Evolutionary conservation across 306 rosid species (phyloP).

Genomic region (Dalbergia oliveri): DNA sequence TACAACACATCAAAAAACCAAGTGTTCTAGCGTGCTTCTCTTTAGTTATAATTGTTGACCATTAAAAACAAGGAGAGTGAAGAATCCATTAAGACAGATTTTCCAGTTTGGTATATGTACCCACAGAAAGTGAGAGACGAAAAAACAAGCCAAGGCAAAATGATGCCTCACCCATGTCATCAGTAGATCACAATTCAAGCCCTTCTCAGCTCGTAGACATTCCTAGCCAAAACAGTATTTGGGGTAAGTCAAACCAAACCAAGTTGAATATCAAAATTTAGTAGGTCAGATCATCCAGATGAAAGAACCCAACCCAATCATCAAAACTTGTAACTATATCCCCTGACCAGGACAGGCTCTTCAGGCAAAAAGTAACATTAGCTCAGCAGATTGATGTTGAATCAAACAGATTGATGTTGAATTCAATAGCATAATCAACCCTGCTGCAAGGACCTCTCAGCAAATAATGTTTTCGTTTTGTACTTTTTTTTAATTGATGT

Average conservation of each 20-base stretch:
- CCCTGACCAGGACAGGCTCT: constrained; percentile 18
- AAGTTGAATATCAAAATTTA: background rate
- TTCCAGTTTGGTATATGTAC: background rate
- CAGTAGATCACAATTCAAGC: background rate
- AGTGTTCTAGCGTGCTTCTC: background rate
- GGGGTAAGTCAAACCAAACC: background rate
- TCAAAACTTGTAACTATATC: background rate
- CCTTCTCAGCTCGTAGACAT: background rate
- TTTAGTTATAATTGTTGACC: background rate
- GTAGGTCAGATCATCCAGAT: background rate
- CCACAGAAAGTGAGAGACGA: background rate
- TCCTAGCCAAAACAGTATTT: background rate
- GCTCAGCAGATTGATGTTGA: background rate
- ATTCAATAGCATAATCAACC: background rate
- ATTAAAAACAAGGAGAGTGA: background rate
- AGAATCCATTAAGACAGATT: background rate
- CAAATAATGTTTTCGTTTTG: background rate
- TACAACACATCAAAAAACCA: background rate
- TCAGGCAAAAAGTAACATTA: background rate
- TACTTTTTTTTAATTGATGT: no score
- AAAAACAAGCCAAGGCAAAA: background rate
- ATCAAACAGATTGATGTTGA: background rate
- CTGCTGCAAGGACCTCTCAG: background rate
- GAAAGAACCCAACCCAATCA: background rate
- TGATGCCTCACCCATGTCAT: background rate